Conservation (phyloP, 1,139 yeast genomes). For the Scheffersomyces segobiensis region DNA sequence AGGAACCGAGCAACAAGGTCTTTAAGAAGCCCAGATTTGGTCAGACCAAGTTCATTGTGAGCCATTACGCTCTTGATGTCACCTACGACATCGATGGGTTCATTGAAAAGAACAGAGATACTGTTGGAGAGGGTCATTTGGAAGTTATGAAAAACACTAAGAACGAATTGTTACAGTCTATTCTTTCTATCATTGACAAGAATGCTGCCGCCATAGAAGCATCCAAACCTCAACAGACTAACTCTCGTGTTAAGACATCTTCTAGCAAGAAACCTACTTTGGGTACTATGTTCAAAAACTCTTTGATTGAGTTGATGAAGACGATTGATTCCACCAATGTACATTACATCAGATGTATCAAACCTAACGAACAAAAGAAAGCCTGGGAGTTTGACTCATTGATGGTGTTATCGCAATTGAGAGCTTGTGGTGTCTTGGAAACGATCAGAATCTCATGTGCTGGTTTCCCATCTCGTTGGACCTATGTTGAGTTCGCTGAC, state of each 20-base stretch:
- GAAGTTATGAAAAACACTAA: constrained; percentile 75
- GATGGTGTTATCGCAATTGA: constrained; percentile 91
- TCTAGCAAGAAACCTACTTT: constrained; percentile 85
- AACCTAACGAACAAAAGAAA: constrained; percentile 89
- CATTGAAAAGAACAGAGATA: constrained; percentile 94
- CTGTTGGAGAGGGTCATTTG: constrained; percentile 93
- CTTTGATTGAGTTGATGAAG: constrained; percentile 87
- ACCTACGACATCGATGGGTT: constrained; percentile 92
- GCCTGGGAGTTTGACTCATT: constrained; percentile 97
- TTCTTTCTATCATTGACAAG: constrained; percentile 66
- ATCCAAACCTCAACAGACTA: constrained; percentile 30
- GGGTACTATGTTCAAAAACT: constrained; percentile 91
- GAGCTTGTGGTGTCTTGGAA: constrained; percentile 98
- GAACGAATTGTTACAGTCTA: constrained; percentile 62
- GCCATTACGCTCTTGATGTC: constrained; percentile 95
- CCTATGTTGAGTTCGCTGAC: constrained; percentile 89
- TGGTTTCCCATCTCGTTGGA: constrained; percentile 96
- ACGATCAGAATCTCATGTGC: constrained; percentile 96
- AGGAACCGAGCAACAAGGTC: constrained; percentile 73
- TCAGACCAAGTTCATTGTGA: constrained; percentile 83
- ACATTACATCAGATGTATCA: constrained; percentile 95
- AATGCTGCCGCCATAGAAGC: constrained; percentile 57
- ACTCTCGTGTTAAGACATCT: constrained; percentile 34
- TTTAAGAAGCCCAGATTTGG: constrained; percentile 96
- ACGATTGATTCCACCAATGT: constrained; percentile 94